Conservation (phyloP, 352 stramenopile species). For the Phytophthora palmivora region DNA sequence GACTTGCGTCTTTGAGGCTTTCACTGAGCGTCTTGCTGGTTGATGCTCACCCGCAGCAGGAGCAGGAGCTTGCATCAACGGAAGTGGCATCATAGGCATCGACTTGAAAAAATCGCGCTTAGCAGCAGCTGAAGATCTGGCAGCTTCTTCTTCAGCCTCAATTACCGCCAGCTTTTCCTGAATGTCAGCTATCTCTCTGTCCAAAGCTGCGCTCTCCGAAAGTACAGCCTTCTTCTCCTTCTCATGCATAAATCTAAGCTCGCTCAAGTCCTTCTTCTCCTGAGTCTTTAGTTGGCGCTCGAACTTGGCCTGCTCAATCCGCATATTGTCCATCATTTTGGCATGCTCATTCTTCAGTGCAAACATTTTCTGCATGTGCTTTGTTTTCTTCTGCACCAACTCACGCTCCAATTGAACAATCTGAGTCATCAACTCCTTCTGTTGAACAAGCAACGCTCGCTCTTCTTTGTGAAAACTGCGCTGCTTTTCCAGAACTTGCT, state of each 20-base stretch:
- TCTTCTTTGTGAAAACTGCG: constrained; percentile 65
- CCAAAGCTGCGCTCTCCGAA: constrained; percentile 37
- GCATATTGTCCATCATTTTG: constrained; percentile 44
- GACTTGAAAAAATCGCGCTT: constrained; percentile 55
- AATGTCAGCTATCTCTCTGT: constrained; percentile 38
- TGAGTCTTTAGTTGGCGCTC: constrained; percentile 62
- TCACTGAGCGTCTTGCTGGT: constrained; percentile 13
- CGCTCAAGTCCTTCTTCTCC: constrained; percentile 53
- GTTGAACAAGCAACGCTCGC: constrained; percentile 55
- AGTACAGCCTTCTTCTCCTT: constrained; percentile 53
- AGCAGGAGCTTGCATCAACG: constrained; percentile 37
- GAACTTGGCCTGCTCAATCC: constrained; percentile 54
- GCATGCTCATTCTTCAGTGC: constrained; percentile 50
- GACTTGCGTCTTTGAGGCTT: constrained; percentile 14
- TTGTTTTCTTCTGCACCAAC: constrained; percentile 65
- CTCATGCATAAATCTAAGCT: constrained; percentile 56
- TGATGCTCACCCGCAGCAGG: constrained; percentile 27
- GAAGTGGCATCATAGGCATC: constrained; percentile 43
- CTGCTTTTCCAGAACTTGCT: constrained; percentile 54
- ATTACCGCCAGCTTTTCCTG: constrained; percentile 34
- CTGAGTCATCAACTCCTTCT: constrained; percentile 64
- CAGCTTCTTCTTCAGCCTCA: constrained; percentile 29
- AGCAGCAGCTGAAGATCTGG: constrained; percentile 25
- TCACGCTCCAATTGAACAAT: constrained; percentile 65
- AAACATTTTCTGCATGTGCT: constrained; percentile 64